Evolutionary conservation across 257 asterid species (phyloP), one percentile per base, ranked within the genome.

Genomic region (Forsythia viridissima): DNA sequence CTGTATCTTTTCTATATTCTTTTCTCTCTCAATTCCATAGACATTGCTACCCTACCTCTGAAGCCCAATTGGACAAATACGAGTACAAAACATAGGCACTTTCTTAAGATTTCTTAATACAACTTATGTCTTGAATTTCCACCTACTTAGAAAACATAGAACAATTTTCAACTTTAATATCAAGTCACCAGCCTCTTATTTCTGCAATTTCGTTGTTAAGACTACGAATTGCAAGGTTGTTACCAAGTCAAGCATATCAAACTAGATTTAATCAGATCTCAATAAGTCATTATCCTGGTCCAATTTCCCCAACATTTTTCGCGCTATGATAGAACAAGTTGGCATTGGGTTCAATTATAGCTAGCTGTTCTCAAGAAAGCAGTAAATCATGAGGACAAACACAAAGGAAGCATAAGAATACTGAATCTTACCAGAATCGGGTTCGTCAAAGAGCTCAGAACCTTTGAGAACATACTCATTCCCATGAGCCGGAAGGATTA

Each of bases 401-500:
- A 48, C 0, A 48, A 15, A 13, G 59, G 59, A 63, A 63, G 40
- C 39, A 21, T 3, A 9, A 20, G 67, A 63, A 63, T 30, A 0
- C 20, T 8, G 37, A 74, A 18, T 57, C 34, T 70, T 81, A 85
- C 90, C 91, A 34, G 93, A 87, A 80, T 85, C 84, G 51, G 94
- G 85, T 57, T 90, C 97, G 79, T 92, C 91, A 79, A 96, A 89
- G 79, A 93, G 93, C 86, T 96, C 99, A 0, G 99, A 96, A 67
- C 98, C 99, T 88, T 93, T 93, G 52, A 96, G 97, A 78, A 96
- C 96, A 81, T 96, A 96, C 83, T 93, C 99, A 76, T 86, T 87
- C 44, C 93, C 94, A 55, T 92, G 96, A 80, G 96, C 94, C 13
- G 99, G 98, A 79, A 92, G 91, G 76, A 96, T 91, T 55, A 93